Evolutionary conservation across 345 rosid genomes (phyloP), one percentile per base, ranked within the genome.

Genomic region (Cardamine occulta): DNA sequence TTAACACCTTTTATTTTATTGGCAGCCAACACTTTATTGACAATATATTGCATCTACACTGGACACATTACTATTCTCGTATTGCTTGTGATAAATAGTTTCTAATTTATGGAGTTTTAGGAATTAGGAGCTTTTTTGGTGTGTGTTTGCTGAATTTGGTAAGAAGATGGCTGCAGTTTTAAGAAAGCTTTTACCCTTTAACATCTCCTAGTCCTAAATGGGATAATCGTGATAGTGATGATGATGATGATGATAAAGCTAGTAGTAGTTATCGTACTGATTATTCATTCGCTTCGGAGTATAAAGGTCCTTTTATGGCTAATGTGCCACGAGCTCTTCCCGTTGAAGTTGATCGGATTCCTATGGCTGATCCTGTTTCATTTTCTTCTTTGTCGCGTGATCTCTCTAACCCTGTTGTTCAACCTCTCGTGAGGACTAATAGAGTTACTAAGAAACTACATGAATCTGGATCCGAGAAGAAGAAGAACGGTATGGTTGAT

Each of bases 251-350:
- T 17, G 90, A n/a, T n/a, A n/a, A 85, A 48, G 81, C 69, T 40
- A 76, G 72, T 66, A 29, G 67, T 45, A 80, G 64, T 39, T 72
- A 49, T 42, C 68, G 31, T 28, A 24, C 56, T 26, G 95, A 89
- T 19, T 95, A 84, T 79, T 95, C 99, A 23, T 80, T 95, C 70
- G 97, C 99, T 2, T 6, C 23, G 7, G 93, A 81, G 89, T 92
- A 95, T 70, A 77, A 79, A 55, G 97, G 99, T 21, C 96, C 94
- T 79, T 80, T 66, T 14, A 68, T 75, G 49, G 70, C 28, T 44
- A 81, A 89, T 71, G 59, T 95, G 26, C 97, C 97, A 58, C 81
- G 62, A 70, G 96, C 80, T 12, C 66, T 59, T 70, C 99, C 97
- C 1, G 80, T 92, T 44, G 84, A 82, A 61, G 66, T 92, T 55